These are phyloP conservation scores for Crithidia mellificae DNA, from an alignment of 208 protist genomes.

Conservation along the genomic window DNA sequence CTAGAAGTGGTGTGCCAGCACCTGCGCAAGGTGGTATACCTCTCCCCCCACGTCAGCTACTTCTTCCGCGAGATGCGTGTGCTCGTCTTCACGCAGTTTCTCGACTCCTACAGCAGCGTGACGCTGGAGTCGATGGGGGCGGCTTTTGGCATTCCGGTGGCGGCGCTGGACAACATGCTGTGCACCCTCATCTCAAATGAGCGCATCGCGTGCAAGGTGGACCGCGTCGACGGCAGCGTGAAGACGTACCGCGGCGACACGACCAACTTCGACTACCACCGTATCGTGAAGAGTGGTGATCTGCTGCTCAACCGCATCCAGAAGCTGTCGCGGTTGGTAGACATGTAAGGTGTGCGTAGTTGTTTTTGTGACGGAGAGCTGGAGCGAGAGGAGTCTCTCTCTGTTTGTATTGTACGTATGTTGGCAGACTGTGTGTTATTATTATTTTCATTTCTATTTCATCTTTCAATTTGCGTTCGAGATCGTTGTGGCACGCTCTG, in stretches of 20 bases:
- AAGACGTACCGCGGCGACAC: slow-evolving; percentile 95
- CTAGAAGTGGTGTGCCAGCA: slow-evolving; percentile 93
- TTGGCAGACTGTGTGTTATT: background rate
- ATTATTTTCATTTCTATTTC: slow-evolving; percentile 3
- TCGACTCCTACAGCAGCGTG: slow-evolving; percentile 98
- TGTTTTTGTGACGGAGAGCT: background rate
- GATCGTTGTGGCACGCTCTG: background rate
- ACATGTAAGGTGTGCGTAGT: slow-evolving; percentile 57
- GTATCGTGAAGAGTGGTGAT: slow-evolving; percentile 96
- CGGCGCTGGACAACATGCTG: slow-evolving; percentile 94
- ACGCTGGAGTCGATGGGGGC: slow-evolving; percentile 95
- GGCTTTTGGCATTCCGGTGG: slow-evolving; percentile 93
- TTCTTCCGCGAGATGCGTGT: slow-evolving; percentile 97
- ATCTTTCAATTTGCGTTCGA: too few species aligned
- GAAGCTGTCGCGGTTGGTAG: slow-evolving; percentile 98
- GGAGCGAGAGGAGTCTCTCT: too few species aligned
- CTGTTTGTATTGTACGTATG: background rate
- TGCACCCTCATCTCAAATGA: slow-evolving; percentile 97
- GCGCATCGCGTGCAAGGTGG: slow-evolving; percentile 97
- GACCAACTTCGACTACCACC: slow-evolving; percentile 97
- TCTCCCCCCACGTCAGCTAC: slow-evolving; percentile 94
- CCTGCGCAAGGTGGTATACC: slow-evolving; percentile 90
- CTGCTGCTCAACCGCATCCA: slow-evolving; percentile 98
- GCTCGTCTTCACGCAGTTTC: slow-evolving; percentile 97
- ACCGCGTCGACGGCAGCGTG: slow-evolving; percentile 97